Conservation (phyloP, 108 stramenopile genomes). For the Ochromonas danica region DNA sequence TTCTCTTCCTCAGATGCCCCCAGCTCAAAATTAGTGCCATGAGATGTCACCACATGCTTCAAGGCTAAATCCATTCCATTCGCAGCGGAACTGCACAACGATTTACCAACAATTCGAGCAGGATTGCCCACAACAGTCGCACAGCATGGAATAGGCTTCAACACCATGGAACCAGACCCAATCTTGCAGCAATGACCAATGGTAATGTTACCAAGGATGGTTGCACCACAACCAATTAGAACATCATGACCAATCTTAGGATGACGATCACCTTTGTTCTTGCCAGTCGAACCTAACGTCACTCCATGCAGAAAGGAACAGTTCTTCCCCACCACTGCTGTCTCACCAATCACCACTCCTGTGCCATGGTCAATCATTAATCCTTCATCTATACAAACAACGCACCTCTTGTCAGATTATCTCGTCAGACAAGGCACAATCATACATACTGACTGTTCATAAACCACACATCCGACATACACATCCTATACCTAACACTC, state of each 20-base stretch:
- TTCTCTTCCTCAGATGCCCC: too few relatives aligned
- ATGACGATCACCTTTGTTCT: constrained; percentile 50
- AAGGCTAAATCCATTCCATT: too few relatives aligned
- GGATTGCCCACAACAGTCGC: background rate
- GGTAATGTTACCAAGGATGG: background rate
- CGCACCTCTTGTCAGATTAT: too few relatives aligned
- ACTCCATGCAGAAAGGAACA: constrained; percentile 64
- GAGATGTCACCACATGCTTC: too few relatives aligned
- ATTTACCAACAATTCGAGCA: background rate
- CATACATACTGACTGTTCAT: too few relatives aligned
- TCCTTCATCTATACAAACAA: too few relatives aligned
- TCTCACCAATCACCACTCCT: constrained; percentile 65
- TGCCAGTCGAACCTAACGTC: constrained; percentile 65
- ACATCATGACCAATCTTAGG: constrained; percentile 1
- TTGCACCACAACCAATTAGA: background rate
- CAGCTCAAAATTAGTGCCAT: too few relatives aligned
- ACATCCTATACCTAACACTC: constrained; percentile 67
- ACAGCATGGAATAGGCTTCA: background rate
- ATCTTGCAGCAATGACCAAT: constrained; percentile 15
- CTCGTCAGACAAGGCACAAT: too few relatives aligned
- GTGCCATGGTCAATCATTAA: constrained; percentile 68
- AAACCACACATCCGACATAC: too few relatives aligned
- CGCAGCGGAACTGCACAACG: too few relatives aligned
- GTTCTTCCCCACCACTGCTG: constrained; percentile 61
- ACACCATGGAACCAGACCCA: background rate